Evolutionary conservation across 2,329 filamentous ascomycete genomes (phyloP), one percentile per base, ranked within the genome.

Genomic region (Diaporthe batatas): DNA sequence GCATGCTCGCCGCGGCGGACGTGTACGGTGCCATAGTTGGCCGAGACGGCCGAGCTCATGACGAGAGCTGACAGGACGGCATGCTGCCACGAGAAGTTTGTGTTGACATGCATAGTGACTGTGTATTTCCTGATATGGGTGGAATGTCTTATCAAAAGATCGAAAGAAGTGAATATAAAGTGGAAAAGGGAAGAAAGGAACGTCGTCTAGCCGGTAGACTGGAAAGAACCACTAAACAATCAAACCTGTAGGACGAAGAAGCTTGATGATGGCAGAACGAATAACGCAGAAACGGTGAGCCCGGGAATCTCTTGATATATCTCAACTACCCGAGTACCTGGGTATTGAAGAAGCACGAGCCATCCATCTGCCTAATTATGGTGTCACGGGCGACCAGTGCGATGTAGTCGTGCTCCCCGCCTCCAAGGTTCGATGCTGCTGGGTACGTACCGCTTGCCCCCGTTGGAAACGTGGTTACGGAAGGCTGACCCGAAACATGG

Each of bases 21-120:
- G 62, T 67, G 62, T 21, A 67, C 14, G 62, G 29, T 25, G 32
- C 47, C 62, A 34, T 70, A 70, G 68, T 70, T 70, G 42, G 68
- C 68, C 23, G 68, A 62, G 25, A 70, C 68, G 42, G 68, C 68
- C 6, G 54, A 59, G 68, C 68, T 70, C 68, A 70, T 70, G 54
- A 70, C 55, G 55, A 70, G 68, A 47, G 68, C 68, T n/a, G 68
- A 70, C 53, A 70, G 68, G 54, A 70, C 36, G 68, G 68, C 68
- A 25, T 62, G 68, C 54, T 70, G 53, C 68, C 53, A 62, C 29
- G 68, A 59, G 36, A 62, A 21, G 4, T 25, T 70, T 32, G 55
- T 44, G 25, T 59, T 70, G 53, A 44, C 53, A 14, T 58, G 53
- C 67, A 70, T 70, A 53, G 62, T 67, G 62, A 67, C 62, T 67